Conservation (phyloP, 495 filamentous ascomycete species). For the Penicillium verhagenii region DNA sequence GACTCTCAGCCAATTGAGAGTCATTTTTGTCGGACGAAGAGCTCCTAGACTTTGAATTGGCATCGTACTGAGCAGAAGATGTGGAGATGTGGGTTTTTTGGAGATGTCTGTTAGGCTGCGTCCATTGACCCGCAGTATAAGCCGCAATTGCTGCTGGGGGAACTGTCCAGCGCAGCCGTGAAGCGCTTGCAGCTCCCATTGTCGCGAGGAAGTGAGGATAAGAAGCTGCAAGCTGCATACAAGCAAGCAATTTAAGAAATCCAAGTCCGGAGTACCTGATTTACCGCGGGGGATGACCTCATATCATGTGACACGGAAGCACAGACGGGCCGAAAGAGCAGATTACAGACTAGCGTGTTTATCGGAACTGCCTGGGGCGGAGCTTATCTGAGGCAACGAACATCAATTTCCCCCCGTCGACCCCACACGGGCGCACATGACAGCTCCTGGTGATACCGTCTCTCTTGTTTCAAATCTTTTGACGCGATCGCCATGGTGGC, state of each 20-base stretch:
- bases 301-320: slow-evolving; percentile 22
- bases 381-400: slow-evolving; percentile 22
- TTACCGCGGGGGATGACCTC: slow-evolving; percentile 26
- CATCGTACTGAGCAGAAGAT: slow-evolving; percentile 8
- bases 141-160: slow-evolving; percentile 39
- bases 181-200: slow-evolving; percentile 34
- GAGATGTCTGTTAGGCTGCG: slow-evolving; percentile 20
- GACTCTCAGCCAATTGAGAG: slow-evolving; percentile 3
- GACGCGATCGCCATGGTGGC: slow-evolving; percentile 45
- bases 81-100: slow-evolving; percentile 29
- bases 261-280: not conserved
- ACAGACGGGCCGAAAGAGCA: slow-evolving; percentile 20
- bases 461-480: slow-evolving; percentile 4
- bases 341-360: slow-evolving; percentile 24
- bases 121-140: slow-evolving; percentile 28
- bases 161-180: slow-evolving; percentile 38
- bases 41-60: slow-evolving; percentile 13
- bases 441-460: slow-evolving; percentile 20
- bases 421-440: slow-evolving; percentile 30
- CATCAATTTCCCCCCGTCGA: slow-evolving; percentile 12
- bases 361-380: slow-evolving; percentile 2
- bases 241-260: slow-evolving; percentile 9
- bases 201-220: slow-evolving; percentile 49
- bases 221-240: slow-evolving; percentile 48
- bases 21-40: not conserved